Percentiles rank a stretch among this genome's conserved stretches.
Conservation (phyloP, 176 grass and related monocot species). For the Oryza australiensis region DNA sequence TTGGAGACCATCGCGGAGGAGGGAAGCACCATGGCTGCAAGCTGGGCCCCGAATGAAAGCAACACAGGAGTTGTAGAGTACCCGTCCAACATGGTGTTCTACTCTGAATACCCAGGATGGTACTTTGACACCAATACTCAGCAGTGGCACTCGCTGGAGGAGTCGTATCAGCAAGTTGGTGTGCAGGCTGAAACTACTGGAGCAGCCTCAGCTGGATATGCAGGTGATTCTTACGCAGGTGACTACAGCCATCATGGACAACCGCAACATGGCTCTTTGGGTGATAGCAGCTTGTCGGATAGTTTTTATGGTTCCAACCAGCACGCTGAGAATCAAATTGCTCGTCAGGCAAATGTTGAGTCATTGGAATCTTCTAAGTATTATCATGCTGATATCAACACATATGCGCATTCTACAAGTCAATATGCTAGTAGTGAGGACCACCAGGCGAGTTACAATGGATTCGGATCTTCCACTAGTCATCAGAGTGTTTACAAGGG, state of each 20-base stretch:
- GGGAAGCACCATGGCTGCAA: conserved; percentile 19
- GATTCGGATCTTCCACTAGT: conserved; percentile 15
- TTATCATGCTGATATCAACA: background rate
- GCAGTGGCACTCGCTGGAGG: conserved; percentile 69
- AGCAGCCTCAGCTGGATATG: conserved; percentile 27
- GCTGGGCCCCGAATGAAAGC: conserved; percentile 40
- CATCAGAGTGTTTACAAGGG: conserved; percentile 31
- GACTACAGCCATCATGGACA: conserved; percentile 31
- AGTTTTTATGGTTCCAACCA: conserved; percentile 43
- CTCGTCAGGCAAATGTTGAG: conserved; percentile 17
- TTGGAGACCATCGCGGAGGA: conserved; percentile 81
- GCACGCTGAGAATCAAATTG: conserved; percentile 24
- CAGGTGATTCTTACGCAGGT: conserved; percentile 26
- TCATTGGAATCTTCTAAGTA: conserved; percentile 16
- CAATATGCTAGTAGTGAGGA: conserved; percentile 19
- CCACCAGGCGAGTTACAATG: conserved; percentile 26
- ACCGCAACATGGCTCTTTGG: conserved; percentile 22
- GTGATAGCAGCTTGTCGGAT: conserved; percentile 23
- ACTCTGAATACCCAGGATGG: conserved; percentile 81
- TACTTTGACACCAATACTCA: conserved; percentile 82
- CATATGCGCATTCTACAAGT: conserved; percentile 35
- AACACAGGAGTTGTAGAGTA: conserved; percentile 43
- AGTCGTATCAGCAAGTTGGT: conserved; percentile 56
- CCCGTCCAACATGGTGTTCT: conserved; percentile 85
- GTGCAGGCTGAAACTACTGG: conserved; percentile 28